Evolutionary conservation across 306 rosid genomes (phyloP), one percentile per base, ranked within the genome.

Genomic region (Cucumis hystrix): DNA sequence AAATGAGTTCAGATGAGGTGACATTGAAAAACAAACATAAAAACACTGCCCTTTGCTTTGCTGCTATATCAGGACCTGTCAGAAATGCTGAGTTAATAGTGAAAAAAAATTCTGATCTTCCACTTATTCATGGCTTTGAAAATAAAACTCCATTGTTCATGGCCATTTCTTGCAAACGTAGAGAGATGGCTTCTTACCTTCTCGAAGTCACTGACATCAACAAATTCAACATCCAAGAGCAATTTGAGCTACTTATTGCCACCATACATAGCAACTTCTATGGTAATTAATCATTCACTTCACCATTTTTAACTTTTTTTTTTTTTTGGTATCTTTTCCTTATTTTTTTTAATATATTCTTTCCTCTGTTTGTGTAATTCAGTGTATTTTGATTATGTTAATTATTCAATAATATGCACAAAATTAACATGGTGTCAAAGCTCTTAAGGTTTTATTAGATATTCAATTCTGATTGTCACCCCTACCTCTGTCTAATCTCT

Each of bases 41-140:
- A 54, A 41, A 79, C 23, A 83, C 86, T 0, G 83, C 83, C 39
- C 72, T 79, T 13, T 60, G 76, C 28, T 61, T 39, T 11, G 83
- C 86, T 3, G 83, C 81, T 0, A 18, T 47, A 1, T 39, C 75
- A 2, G 86, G 86, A 55, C 25, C 10, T 0, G 39, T 76, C 13
- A 14, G 18, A 23, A 76, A 70, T 35, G 83, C 80, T 1, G 0
- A 79, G 40, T 28, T 76, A 5, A 54, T 79, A 65, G 73, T 76
- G 4, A 0, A 17, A 0, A 43, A 8, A 35, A 79, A 75, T 1
- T 4, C 0, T 7, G 5, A 4, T 0, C 70, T 40, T 54, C 85
- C 63, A 5, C 35, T 20, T 3, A 79, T 79, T 28, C 25, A 37
- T 6, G 67, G 62, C 2, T 57, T 39, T 18, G 17, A 25, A 2